phyloP scores from a whole-genome alignment of 23 red algal species.

The Gracilaria vermiculophylla region DNA sequence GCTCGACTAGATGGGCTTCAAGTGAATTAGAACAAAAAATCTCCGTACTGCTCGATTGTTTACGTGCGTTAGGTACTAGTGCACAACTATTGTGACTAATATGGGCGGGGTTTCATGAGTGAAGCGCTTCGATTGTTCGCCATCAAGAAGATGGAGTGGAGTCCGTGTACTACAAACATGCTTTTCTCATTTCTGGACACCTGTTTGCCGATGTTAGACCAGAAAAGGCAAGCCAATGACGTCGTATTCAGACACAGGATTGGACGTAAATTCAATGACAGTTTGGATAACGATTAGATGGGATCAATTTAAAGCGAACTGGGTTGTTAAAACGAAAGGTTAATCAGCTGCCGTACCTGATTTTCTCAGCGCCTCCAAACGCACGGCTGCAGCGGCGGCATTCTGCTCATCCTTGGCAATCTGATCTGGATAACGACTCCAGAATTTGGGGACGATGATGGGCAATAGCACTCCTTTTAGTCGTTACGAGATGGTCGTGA shows the following conservation, averaged over 20 bases:
- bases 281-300: not conserved
- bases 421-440: constrained; percentile 51
- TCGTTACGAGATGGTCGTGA: not conserved
- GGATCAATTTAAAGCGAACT: too few species aligned
- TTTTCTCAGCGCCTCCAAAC: constrained; percentile 37
- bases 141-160: too few species aligned
- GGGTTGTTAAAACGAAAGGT: too few species aligned
- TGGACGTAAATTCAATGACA: not conserved
- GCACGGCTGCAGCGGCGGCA: constrained; percentile 6
- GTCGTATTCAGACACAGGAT: too few species aligned
- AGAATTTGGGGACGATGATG: constrained; percentile 24
- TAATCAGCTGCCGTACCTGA: constrained; percentile 15
- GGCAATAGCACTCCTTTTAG: constrained; percentile 27
- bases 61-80: not conserved
- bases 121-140: too few species aligned
- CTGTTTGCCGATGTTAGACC: not conserved
- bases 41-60: not conserved
- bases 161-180: too few species aligned
- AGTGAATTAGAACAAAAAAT: too few species aligned
- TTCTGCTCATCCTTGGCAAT: constrained; percentile 21
- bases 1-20: too few species aligned
- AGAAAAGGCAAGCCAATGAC: not conserved
- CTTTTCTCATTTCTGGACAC: not conserved
- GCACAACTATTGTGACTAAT: too few species aligned
- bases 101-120: too few species aligned